phyloP scores from a whole-genome alignment of 441 rosid genomes.

The Corymbia calophylla region DNA sequence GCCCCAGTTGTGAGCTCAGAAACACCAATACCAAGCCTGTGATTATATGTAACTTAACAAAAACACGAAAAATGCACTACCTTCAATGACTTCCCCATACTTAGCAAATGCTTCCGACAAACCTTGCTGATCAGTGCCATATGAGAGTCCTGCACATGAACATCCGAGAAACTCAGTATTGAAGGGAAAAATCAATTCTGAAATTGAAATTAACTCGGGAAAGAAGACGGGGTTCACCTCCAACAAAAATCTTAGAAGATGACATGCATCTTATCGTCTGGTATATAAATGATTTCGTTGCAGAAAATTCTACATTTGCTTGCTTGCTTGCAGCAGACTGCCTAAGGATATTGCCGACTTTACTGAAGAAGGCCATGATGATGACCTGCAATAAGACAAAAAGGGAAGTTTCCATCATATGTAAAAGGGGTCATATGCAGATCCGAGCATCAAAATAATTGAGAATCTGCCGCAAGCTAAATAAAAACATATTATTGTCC shows the following conservation, averaged over 20 bases:
- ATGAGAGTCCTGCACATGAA: slow-evolving; percentile 55
- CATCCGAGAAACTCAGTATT: background rate
- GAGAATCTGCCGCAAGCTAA: background rate
- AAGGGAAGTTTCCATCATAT: background rate
- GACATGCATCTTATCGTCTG: slow-evolving; percentile 80
- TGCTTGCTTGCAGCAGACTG: slow-evolving; percentile 49
- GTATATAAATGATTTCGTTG: slow-evolving; percentile 54
- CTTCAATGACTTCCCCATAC: slow-evolving; percentile 79
- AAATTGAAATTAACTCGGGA: background rate
- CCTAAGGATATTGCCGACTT: slow-evolving; percentile 63
- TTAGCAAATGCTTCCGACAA: slow-evolving; percentile 63
- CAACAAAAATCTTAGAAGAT: slow-evolving; percentile 66
- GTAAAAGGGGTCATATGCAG: background rate
- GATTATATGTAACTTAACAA: background rate
- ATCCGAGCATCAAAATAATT: background rate
- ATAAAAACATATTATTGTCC: background rate
- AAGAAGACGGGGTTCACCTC: slow-evolving; percentile 40
- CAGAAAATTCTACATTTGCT: slow-evolving; percentile 30
- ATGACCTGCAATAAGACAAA: slow-evolving; percentile 11
- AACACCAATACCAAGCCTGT: background rate
- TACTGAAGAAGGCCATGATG: slow-evolving; percentile 77
- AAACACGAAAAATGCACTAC: slow-evolving; percentile 14
- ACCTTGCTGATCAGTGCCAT: slow-evolving; percentile 53
- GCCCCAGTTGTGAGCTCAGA: background rate
- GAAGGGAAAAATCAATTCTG: background rate